Evolutionary conservation across 139 green algal genomes (phyloP), one percentile per base, ranked within the genome.

Genomic region (Chlamydomonas schloesseri): DNA sequence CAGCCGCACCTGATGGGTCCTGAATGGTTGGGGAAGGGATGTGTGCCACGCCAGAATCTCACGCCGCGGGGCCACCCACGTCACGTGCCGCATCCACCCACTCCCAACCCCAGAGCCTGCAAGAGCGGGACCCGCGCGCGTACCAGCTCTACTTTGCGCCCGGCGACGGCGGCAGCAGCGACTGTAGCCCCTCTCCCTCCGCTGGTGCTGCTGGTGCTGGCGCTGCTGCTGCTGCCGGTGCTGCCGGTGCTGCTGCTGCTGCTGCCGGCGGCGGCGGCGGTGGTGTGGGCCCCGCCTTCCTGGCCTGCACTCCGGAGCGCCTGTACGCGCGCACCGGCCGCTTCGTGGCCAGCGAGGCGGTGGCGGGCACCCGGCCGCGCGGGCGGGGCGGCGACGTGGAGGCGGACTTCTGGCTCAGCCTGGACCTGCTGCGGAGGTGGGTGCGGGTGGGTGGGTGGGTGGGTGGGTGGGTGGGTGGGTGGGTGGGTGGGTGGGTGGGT

Each of bases 241-340:
- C 47, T 6, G 31, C 73, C 18, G 28, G 28, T 50, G 50, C 21
- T 13, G 36, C n/a, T 0, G 57, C 58, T 1, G 10, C 69, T 34
- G 33, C 1, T 10, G 15, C 34, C 5, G 17, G 13, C 6, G 3
- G 13, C 33, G 15, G 20, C 17, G 5, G 17, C 34, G 11, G 15
- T 20, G 68, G 33, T 37, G 5, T 15, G 36, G 95, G 94, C 10
- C 84, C 91, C 28, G 75, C 90, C n/a, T 99, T 99, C 82, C 34
- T 99, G 28, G 95, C 91, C 23, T 97, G 89, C 87, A 98, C 97
- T 0, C 98, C 98, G 1, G 98, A 99, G 93, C 93, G 97, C 21
- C 92, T 99, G 37, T 99, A 98, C 89, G 88, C 88, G 5, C 91
- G 96, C 57, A 96, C 84, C 2, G 96, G 95, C 8, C 34, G 86